Evolutionary conservation across 1,284 basidiomycete species (phyloP).

Genomic region (Trichosporon sp.): DNA sequence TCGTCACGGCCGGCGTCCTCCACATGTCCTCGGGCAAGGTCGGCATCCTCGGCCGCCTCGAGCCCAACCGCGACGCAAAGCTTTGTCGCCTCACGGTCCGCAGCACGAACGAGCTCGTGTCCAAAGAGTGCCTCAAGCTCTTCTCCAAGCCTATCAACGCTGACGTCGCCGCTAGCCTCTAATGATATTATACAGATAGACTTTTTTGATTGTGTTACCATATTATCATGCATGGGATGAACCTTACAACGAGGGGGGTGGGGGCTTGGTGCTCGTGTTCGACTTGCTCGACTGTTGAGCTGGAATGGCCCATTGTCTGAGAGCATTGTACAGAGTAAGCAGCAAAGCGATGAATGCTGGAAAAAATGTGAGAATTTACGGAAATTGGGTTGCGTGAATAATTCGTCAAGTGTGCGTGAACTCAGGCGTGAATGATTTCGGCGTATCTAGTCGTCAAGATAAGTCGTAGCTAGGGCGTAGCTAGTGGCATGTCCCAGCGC

Average conservation of each 20-base stretch:
- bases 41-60: conserved; percentile 83
- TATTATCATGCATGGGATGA: conserved; percentile 2
- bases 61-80: conserved; percentile 93
- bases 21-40: conserved; percentile 88
- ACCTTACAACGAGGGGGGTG: background rate
- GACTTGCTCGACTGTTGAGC: no score
- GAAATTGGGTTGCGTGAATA: no score
- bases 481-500: background rate
- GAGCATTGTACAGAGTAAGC: no score
- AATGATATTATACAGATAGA: background rate
- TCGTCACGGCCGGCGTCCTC: conserved; percentile 87
- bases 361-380: no score
- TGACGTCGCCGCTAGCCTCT: conserved; percentile 27
- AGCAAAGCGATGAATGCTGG: no score
- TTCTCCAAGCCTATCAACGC: conserved; percentile 41
- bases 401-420: no score
- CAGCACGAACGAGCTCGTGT: conserved; percentile 90
- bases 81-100: conserved; percentile 88
- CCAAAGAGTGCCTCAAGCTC: conserved; percentile 65
- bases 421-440: no score
- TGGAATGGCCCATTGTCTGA: no score
- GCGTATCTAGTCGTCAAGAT: no score
- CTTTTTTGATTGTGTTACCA: background rate
- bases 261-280: no score
- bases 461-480: background rate